Evolutionary conservation across 192 early-diverging fungal species (phyloP), one percentile per base, ranked within the genome.

Genomic region (Gaertneriomyces semiglobifer): DNA sequence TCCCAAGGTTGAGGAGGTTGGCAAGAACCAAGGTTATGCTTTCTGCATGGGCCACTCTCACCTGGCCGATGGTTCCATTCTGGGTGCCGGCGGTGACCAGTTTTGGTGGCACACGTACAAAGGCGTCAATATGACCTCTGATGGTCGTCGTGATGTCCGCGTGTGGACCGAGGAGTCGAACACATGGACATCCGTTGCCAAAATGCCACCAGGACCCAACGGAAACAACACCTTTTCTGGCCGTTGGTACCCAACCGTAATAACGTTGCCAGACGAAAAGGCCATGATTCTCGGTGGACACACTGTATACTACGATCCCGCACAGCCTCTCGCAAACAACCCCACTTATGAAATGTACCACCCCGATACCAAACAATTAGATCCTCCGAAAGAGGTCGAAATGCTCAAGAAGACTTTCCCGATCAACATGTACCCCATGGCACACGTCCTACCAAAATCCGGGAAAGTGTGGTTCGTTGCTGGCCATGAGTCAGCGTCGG

Each of bases 81-180:
- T 71, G n/a, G 70, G 78, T 33, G 59, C 66, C 19, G 78, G 78
- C 11, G 78, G 78, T 42, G 78, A 80, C 68, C 76, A 61, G 59
- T 46, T 46, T 2, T 61, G 59, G 59, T 57, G 33, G n/a, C 12
- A 19, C 11, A 12, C n/a, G 20, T 57, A 16, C 56, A 57, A 57
- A 33, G 56, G 56, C 12, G 20, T 12, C 14, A 57, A 57, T 20
- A 33, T 57, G 56, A 50, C 48, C 48, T 50, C 14, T 57, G 56
- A 57, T 3, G 56, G 56, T 12, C 56, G 56, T 14, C 56, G 56
- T 1, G 56, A 57, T 33, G 56, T 57, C 16, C 56, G 56, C 12
- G 33, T 57, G 16, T 57, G 20, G 11, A 57, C 16, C 1, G 16
- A 1, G 2, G 56, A 20, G 1, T 18, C 12, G 16, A 50, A 50